Evolutionary conservation across 495 filamentous ascomycete genomes (phyloP).

Genomic region (Trichocladium antarcticum): DNA sequence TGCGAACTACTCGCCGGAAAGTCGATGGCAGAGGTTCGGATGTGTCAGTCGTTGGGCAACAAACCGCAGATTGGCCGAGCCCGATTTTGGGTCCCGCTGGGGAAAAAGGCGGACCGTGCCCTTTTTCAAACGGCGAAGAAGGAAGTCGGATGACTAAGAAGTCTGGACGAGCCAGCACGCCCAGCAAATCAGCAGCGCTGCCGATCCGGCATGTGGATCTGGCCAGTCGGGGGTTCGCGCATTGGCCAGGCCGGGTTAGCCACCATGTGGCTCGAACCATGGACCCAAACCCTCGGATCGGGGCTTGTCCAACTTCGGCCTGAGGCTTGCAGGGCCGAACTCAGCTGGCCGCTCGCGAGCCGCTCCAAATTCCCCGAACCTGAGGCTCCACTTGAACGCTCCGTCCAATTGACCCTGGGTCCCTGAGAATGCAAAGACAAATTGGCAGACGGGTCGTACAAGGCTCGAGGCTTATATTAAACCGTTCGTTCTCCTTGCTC

Average conservation of each 20-base stretch:
- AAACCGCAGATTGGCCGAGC: background rate
- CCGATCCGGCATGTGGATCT: conserved; percentile 6
- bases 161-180: background rate
- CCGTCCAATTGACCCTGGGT: too few relatives aligned
- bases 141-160: background rate
- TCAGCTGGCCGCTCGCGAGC: background rate
- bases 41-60: conserved; percentile 11
- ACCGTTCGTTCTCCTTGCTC: background rate
- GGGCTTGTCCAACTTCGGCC: conserved; percentile 3
- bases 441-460: background rate
- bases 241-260: conserved; percentile 2
- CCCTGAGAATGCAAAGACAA: background rate
- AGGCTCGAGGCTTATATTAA: background rate
- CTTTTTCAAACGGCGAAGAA: background rate
- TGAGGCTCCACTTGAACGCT: background rate
- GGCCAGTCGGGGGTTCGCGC: background rate
- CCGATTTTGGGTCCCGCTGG: conserved; percentile 10
- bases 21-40: background rate
- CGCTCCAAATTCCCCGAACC: background rate
- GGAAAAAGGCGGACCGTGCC: conserved; percentile 16
- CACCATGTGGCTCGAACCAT: conserved; percentile 11
- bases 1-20: background rate
- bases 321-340: conserved; percentile 11
- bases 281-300: conserved; percentile 20
- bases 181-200: background rate